phyloP scores from a whole-genome alignment of 225 moss, liverwort and hornwort genomes.

The Polytrichum formosum region DNA sequence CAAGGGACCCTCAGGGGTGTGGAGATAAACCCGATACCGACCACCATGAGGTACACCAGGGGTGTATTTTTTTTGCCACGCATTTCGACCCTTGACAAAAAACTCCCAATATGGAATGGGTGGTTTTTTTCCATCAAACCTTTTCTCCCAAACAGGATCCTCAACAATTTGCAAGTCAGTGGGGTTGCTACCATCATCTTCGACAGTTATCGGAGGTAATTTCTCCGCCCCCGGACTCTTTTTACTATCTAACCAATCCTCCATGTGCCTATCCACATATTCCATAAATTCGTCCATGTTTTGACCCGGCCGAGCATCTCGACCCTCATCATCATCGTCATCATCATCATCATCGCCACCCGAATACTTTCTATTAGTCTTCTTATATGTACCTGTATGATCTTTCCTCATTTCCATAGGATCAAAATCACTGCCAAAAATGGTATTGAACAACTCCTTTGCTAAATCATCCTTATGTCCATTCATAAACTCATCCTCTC shows the following conservation, averaged over 20 bases:
- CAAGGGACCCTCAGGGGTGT: conserved; percentile 85
- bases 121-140: conserved; percentile 63
- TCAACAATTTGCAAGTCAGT: conserved; percentile 37
- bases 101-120: conserved; percentile 63
- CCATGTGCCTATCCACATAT: conserved; percentile 54
- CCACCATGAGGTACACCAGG: conserved; percentile 80
- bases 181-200: conserved; percentile 59
- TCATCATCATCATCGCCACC: conserved; percentile 18
- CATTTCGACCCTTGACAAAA: conserved; percentile 74
- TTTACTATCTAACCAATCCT: conserved; percentile 45
- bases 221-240: conserved; percentile 32
- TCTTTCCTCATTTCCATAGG: conserved; percentile 38
- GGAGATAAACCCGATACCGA: conserved; percentile 68
- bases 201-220: conserved; percentile 44
- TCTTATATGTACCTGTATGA: conserved; percentile 16
- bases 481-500: conserved; percentile 73
- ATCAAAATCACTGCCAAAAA: conserved; percentile 54
- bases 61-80: conserved; percentile 83
- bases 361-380: conserved; percentile 6
- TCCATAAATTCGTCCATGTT: conserved; percentile 44
- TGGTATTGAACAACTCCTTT: conserved; percentile 51
- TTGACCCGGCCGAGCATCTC: conserved; percentile 2
- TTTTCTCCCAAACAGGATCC: conserved; percentile 87
- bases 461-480: conserved; percentile 52
- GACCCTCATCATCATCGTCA: conserved; percentile 16